Conservation (phyloP, 2,329 filamentous ascomycete species). For the Botrytis cinerea region DNA sequence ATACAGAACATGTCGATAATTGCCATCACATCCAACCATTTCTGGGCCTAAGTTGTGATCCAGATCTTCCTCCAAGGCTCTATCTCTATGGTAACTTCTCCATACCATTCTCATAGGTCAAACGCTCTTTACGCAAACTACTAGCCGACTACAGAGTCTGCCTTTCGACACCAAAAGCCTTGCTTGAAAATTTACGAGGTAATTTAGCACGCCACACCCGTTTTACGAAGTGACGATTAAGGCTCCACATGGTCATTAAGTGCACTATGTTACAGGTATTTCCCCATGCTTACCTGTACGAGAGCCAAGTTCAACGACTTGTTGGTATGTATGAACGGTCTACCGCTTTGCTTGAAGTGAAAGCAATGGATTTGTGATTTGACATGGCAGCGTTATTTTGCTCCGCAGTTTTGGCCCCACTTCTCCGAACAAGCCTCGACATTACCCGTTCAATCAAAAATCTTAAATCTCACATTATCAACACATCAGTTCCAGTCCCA, state of each 20-base stretch:
- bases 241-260: not conserved
- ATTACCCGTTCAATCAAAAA: not conserved
- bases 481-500: not conserved
- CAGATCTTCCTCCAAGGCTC: not conserved
- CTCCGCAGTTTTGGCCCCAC: not conserved
- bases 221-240: not conserved
- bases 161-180: not conserved
- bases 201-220: not conserved
- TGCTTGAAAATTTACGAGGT: not conserved
- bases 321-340: not conserved
- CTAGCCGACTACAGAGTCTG: not conserved
- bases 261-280: not conserved
- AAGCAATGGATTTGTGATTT: not conserved
- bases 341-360: not conserved
- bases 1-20: not conserved
- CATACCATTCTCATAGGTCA: not conserved
- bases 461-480: not conserved
- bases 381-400: not conserved
- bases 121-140: not conserved
- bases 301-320: not conserved
- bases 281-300: not conserved
- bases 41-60: not conserved
- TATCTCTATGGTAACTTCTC: not conserved
- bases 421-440: not conserved
- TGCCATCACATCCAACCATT: conserved; percentile 4